Base-by-base conservation (phyloP, 352 stramenopile species). In the Sclerospora graminicola region DNA sequence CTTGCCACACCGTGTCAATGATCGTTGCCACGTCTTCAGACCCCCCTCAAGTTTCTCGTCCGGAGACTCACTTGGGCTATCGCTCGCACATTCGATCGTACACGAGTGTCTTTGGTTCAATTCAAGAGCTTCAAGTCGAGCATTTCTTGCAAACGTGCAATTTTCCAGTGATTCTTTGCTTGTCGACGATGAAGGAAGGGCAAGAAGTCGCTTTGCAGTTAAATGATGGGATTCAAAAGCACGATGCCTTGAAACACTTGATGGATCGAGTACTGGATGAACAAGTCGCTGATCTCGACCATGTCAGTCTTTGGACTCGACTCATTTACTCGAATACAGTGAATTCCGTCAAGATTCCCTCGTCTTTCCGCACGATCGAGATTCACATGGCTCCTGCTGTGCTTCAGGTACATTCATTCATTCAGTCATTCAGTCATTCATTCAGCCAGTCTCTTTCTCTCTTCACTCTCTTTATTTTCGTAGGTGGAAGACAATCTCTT, bases 101-200 rank as follows among this genome's bases (percentile, higher is more conserved):
- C 54, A 77, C 57, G 11, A 69, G 69, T 10, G 42, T 86, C 8
- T 83, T 72, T 21, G 26, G 79, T 20, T 33, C 45, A 13, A 26
- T 88, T 10, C 52, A 68, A 35, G 54, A 69, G 16, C 27, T 86
- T 11, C 64, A 88, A 48, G 31, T 87, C 21, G 70, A 79, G 19
- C 77, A 92, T 59, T 86, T 84, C 31, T 41, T 89, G 19, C 58
- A 72, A 33, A 62, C 60, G 1, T 89, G 77, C 55, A 82, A 85
- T 33, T 89, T 89, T 11, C 77, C 80, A 2, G 51, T 84, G 16
- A 70, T 89, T 4, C 38, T 92, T 21, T 71, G 44, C 39, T 82
- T 81, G 35, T 45, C 59, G 1, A 48, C 63, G 20, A 55, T 37
- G 4, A 29, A 58, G 35, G 48, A 30, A n/a, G 43, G 50, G 20